Conservation (phyloP, 1,139 yeast species). For the Hyphopichia fennica region DNA sequence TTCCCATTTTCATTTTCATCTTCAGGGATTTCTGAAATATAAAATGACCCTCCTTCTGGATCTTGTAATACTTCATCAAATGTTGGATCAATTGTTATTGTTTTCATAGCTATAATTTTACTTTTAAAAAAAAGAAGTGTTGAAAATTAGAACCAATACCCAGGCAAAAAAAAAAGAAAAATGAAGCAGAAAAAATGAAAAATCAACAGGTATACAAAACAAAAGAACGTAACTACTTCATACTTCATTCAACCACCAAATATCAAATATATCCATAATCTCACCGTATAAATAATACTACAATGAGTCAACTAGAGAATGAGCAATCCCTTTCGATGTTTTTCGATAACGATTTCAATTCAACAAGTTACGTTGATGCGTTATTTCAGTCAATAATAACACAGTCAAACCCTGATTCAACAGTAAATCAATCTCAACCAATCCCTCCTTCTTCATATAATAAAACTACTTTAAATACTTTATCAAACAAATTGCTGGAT, state of each 20-base stretch:
- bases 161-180: neutral
- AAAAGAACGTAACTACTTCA: too few relatives aligned
- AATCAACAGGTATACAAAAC: neutral
- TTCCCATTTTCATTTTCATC: neutral
- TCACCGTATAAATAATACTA: neutral
- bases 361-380: conserved; percentile 39
- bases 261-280: too few relatives aligned
- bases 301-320: conserved; percentile 5
- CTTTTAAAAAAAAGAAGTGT: neutral
- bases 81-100: neutral
- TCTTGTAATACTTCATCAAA: neutral
- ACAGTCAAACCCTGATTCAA: conserved; percentile 8
- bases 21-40: neutral
- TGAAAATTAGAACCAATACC: neutral
- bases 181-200: too few relatives aligned
- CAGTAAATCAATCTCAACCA: neutral
- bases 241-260: too few relatives aligned
- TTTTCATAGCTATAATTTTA: neutral
- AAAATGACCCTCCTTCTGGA: neutral
- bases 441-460: conserved; percentile 14
- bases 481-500: conserved; percentile 31
- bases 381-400: conserved; percentile 27
- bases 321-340: conserved; percentile 34
- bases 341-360: conserved; percentile 40
- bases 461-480: conserved; percentile 22